Conservation (phyloP, 257 asterid genomes). For the Salvia hispanica region DNA sequence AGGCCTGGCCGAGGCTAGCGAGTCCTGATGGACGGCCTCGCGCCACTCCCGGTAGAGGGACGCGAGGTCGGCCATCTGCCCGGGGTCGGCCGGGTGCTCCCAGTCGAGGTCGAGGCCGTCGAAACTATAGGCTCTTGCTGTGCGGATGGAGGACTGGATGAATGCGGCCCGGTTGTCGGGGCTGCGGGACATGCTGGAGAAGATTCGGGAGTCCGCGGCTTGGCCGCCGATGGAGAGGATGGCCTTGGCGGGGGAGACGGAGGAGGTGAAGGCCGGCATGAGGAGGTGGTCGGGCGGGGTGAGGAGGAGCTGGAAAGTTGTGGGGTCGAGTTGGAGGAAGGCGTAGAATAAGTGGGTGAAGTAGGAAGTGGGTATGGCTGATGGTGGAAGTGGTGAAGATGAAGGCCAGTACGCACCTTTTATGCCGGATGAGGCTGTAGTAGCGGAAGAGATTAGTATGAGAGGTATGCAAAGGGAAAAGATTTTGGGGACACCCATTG, state of each 20-base stretch:
- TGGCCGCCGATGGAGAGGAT: conserved; percentile 63
- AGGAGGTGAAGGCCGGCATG: conserved; percentile 47
- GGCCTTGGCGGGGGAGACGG: conserved; percentile 42
- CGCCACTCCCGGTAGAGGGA: conserved; percentile 49
- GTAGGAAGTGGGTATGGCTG: conserved; percentile 43
- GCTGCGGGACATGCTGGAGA: conserved; percentile 40
- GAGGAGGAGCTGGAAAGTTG: conserved; percentile 44
- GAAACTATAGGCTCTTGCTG: conserved; percentile 44
- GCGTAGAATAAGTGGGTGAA: conserved; percentile 65
- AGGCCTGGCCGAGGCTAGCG: conserved; percentile 35
- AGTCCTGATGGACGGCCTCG: conserved; percentile 36
- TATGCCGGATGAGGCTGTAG: conserved; percentile 33
- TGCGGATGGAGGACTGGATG: conserved; percentile 50
- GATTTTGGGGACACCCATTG: conserved; percentile 24
- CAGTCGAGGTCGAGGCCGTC: conserved; percentile 75
- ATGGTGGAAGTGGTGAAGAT: conserved; percentile 39
- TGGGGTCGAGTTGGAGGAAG: conserved; percentile 44
- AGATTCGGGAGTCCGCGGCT: conserved; percentile 29
- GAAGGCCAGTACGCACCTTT: conserved; percentile 59
- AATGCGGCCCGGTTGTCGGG: conserved; percentile 47
- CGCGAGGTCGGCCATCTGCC: conserved; percentile 54
- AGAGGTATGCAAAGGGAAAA: conserved; percentile 29
- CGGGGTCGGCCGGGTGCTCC: conserved; percentile 49
- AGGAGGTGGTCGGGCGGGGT: conserved; percentile 38
- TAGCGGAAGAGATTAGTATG: conserved; percentile 26